phyloP scores from a whole-genome alignment of 2,329 filamentous ascomycete genomes.

The Monosporascus sp. region DNA sequence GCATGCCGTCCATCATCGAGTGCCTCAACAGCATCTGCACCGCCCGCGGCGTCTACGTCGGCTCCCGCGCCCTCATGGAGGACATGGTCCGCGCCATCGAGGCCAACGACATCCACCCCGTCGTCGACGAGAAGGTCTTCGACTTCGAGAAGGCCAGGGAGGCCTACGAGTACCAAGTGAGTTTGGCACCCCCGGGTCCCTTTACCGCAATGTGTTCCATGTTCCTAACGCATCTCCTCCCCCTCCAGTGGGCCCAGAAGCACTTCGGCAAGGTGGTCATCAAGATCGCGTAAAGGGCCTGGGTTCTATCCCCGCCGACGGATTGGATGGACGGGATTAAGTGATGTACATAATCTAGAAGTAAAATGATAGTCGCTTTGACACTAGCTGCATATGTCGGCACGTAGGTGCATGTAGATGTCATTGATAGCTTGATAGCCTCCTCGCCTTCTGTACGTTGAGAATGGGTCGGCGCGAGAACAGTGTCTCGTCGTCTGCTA shows the following conservation, averaged over 20 bases:
- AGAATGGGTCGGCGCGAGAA: too few species aligned
- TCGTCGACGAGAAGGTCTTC: conserved; percentile 33
- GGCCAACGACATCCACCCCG: conserved; percentile 35
- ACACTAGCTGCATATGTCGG: too few species aligned
- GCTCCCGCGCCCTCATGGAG: conserved; percentile 33
- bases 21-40: conserved; percentile 33
- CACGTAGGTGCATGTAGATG: neutral
- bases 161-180: conserved; percentile 49
- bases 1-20: conserved; percentile 48
- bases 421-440: too few species aligned
- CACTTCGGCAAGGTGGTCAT: conserved; percentile 53
- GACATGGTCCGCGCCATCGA: conserved; percentile 39
- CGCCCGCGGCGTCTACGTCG: conserved; percentile 35
- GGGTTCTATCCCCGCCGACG: neutral
- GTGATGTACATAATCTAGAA: neutral
- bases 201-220: neutral
- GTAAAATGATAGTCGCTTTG: neutral
- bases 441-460: too few species aligned
- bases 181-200: conserved; percentile 3
- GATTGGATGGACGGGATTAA: neutral
- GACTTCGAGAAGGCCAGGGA: conserved; percentile 30
- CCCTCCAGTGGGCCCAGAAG: conserved; percentile 37
- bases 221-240: neutral
- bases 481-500: too few species aligned
- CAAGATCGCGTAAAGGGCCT: conserved; percentile 31